Evolutionary conservation across 148 eudicot species (phyloP), one percentile per base, ranked within the genome.

Genomic region (Diospyros kaki): DNA sequence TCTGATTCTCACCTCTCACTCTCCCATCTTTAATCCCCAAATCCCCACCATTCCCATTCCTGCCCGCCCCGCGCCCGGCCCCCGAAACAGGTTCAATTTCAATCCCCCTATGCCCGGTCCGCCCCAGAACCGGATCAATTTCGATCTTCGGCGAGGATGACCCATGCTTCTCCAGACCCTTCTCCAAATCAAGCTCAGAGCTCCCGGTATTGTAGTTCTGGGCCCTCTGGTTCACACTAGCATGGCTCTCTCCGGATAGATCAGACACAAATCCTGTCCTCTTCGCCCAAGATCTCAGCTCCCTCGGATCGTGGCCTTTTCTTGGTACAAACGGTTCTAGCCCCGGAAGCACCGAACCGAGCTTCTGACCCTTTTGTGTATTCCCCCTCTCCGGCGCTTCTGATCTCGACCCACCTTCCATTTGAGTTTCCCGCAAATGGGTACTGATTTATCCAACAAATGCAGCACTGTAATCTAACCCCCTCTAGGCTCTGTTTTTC

Each of bases 231-330:
- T 84, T 81, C 48, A 73, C 77, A 76, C 81, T 72, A 60, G 74
- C 72, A 64, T 74, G 82, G 76, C 86, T 75, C 77, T 94, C 97
- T 50, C 87, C 89, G 51, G 98, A 91, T 50, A 91, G 85, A 44
- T 78, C 75, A 28, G 98, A 94, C 55, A 92, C 97, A 80, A 94
- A 94, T 58, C 98, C 98, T 69, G 98, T 94, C 75, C 87, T 87
- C 79, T 94, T 94, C 41, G 98, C 98, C 98, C 98, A 92, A 86
- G 97, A 89, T 84, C 78, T 86, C 81, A 94, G 86, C 81, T 92
- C 96, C 76, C 73, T 90, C 13, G 98, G 97, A 75, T 89, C 89
- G 80, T 92, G 88, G 58, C 90, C 89, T 76, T 76, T 85, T 68
- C 77, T 79, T 41, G 96, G 87, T 72, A 84, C 81, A 85, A 92